Conservation (phyloP, 129 eudicot species). For the Solidago caesia region DNA sequence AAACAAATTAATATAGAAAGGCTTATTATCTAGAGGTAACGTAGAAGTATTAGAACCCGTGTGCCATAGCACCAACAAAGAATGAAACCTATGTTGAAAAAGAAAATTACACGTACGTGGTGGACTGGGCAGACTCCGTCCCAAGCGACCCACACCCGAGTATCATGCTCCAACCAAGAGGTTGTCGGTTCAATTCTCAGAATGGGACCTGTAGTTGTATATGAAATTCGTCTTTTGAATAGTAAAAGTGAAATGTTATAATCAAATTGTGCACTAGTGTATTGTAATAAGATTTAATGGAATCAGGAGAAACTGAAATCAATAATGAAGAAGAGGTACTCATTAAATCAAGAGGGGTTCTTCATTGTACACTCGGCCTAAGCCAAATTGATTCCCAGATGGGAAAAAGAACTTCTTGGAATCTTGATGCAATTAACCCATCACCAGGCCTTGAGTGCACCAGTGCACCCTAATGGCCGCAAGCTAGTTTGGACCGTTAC, state of each 20-base stretch:
- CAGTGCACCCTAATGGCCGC: neutral
- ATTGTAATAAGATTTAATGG: conserved; percentile 12
- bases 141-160: too few species aligned
- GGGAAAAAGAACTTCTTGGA: conserved; percentile 36
- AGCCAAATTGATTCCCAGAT: conserved; percentile 28
- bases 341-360: conserved; percentile 22
- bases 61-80: too few species aligned
- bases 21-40: too few species aligned
- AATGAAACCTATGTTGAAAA: too few species aligned
- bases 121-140: too few species aligned
- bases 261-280: neutral
- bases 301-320: conserved; percentile 16
- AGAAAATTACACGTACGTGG: too few species aligned
- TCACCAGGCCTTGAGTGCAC: conserved; percentile 30
- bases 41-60: too few species aligned
- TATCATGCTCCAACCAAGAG: too few species aligned
- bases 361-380: conserved; percentile 17
- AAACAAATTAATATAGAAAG: too few species aligned
- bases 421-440: conserved; percentile 29
- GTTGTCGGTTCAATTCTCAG: too few species aligned
- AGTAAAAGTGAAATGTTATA: too few species aligned
- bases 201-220: neutral
- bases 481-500: conserved; percentile 22
- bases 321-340: conserved; percentile 4
- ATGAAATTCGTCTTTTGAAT: neutral